Percentiles rank a stretch among this genome's conserved stretches.
Conservation (phyloP, 345 rosid species). For the Rhizophora apiculata region DNA sequence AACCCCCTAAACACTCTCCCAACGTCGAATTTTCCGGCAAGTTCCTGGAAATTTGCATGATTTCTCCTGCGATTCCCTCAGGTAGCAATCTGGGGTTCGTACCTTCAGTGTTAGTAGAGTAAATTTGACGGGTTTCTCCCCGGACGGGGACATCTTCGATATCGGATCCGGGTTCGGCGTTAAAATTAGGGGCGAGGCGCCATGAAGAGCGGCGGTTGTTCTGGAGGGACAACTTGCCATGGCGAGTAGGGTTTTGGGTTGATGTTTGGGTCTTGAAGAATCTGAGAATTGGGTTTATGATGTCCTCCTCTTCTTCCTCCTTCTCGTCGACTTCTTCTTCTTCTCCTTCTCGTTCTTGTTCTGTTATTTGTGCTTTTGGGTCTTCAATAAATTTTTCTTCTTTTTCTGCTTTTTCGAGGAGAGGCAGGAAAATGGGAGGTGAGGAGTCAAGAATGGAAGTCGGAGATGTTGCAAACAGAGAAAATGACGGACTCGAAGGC, state of each 20-base stretch:
- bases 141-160: conserved; percentile 1
- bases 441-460: conserved; percentile 29
- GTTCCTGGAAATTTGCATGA: conserved; percentile 49
- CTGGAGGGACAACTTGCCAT: conserved; percentile 52
- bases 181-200: conserved; percentile 51
- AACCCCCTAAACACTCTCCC: conserved; percentile 58
- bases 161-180: conserved; percentile 29
- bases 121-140: conserved; percentile 3
- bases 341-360: neutral
- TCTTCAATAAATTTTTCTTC: neutral
- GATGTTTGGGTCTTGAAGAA: conserved; percentile 62
- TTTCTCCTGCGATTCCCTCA: conserved; percentile 38
- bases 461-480: conserved; percentile 39
- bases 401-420: conserved; percentile 35
- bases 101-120: neutral
- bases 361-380: conserved; percentile 11
- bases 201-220: conserved; percentile 66
- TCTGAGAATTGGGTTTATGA: conserved; percentile 50
- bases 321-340: conserved; percentile 4
- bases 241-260: conserved; percentile 45
- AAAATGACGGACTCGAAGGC: conserved; percentile 10
- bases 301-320: conserved; percentile 28
- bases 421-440: conserved; percentile 57
- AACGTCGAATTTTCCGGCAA: conserved; percentile 52
- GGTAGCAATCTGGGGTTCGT: conserved; percentile 15